phyloP scores from a whole-genome alignment of 441 rosid species.

The Flueggea neowawraea region DNA sequence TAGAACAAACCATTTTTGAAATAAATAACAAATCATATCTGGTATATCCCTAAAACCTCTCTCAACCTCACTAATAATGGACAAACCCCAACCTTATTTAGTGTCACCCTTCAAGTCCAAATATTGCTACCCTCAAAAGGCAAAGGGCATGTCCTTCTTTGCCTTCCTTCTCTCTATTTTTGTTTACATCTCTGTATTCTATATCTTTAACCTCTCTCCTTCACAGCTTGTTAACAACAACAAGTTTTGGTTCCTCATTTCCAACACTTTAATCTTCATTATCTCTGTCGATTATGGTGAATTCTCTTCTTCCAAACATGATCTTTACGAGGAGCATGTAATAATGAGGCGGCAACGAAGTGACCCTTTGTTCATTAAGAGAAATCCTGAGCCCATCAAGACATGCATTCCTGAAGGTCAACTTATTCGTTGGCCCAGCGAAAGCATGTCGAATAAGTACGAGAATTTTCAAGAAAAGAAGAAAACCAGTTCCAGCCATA shows the following conservation, averaged over 20 bases:
- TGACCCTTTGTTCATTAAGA: not conserved
- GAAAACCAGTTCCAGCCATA: not conserved
- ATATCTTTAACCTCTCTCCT: conserved; percentile 47
- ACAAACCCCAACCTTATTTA: conserved; percentile 24
- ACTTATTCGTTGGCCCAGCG: too few species aligned
- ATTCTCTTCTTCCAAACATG: conserved; percentile 31
- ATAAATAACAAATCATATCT: not conserved
- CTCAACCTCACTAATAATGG: conserved; percentile 23
- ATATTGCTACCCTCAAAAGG: conserved; percentile 16
- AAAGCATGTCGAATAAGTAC: too few species aligned
- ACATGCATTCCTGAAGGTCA: conserved; percentile 13
- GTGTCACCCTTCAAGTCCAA: conserved; percentile 20
- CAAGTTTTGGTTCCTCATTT: conserved; percentile 60
- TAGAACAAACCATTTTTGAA: not conserved
- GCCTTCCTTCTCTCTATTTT: conserved; percentile 41
- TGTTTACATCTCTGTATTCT: conserved; percentile 42
- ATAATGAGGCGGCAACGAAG: conserved; percentile 18
- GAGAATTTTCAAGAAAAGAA: conserved; percentile 4
- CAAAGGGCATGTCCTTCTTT: conserved; percentile 30
- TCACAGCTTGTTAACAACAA: conserved; percentile 37
- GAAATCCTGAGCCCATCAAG: not conserved
- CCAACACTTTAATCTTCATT: conserved; percentile 61
- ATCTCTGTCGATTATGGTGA: conserved; percentile 53
- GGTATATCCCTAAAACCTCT: conserved; percentile 2
- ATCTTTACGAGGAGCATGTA: conserved; percentile 26